phyloP scores from a whole-genome alignment of 805 yeast species.

The Saturnispora halmiae region DNA sequence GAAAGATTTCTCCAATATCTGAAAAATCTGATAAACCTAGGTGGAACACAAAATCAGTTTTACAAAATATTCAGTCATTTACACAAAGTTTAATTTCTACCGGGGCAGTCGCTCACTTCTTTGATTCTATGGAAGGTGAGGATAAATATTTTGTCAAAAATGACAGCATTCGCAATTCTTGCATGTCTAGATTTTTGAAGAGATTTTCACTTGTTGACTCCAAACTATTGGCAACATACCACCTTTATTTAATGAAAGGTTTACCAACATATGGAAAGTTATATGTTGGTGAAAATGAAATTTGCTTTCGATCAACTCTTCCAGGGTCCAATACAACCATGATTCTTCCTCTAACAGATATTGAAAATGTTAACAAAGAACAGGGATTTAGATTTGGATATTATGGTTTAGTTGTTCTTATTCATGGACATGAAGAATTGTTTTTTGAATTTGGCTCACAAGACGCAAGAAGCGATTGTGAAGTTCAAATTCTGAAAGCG shows the following conservation, averaged over 20 bases:
- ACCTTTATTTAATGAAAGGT: slow-evolving; percentile 56
- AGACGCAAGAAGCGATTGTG: slow-evolving; percentile 66
- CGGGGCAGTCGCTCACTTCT: slow-evolving; percentile 43
- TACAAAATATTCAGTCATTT: slow-evolving; percentile 24
- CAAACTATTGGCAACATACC: slow-evolving; percentile 58
- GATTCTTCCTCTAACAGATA: slow-evolving; percentile 69
- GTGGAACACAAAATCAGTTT: slow-evolving; percentile 24
- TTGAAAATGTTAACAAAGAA: slow-evolving; percentile 61
- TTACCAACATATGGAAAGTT: slow-evolving; percentile 79
- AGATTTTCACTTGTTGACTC: slow-evolving; percentile 55
- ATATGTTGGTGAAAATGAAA: slow-evolving; percentile 54
- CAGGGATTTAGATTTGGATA: slow-evolving; percentile 63
- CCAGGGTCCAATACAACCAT: slow-evolving; percentile 74
- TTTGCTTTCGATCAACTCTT: slow-evolving; percentile 74
- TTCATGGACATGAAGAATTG: slow-evolving; percentile 69
- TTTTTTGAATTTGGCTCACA: slow-evolving; percentile 65
- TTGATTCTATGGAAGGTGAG: slow-evolving; percentile 34
- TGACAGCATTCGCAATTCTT: slow-evolving; percentile 31
- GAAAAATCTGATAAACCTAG: neutral
- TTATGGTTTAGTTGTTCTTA: slow-evolving; percentile 58
- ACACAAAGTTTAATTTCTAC: slow-evolving; percentile 21
- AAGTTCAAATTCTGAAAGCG: slow-evolving; percentile 40
- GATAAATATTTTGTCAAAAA: slow-evolving; percentile 43
- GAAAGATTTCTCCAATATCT: neutral
- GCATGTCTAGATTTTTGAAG: slow-evolving; percentile 24